Evolutionary conservation across 768 basidiomycete genomes (phyloP), one percentile per base, ranked within the genome.

Genomic region (Russula sp.): DNA sequence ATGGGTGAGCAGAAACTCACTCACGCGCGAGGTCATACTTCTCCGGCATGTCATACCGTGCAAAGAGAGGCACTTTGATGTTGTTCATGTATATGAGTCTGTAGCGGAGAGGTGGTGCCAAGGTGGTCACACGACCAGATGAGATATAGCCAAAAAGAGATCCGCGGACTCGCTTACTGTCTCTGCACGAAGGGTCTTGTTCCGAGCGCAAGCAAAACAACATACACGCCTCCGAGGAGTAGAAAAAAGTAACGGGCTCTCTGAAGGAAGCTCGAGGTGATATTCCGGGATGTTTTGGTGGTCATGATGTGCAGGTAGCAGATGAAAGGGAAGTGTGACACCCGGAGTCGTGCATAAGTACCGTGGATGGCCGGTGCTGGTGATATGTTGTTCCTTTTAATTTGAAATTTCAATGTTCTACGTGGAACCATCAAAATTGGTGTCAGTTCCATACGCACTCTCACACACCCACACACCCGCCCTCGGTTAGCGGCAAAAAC

Each of bases 21-120:
- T 67, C 71, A 93, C 90, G 91, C 34, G 93, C 85, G 58, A 96
- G 76, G 1, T 90, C 89, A 70, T 91, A 91, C 65, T 73, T 79
- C 70, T 91, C 90, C 1, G 94, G 94, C 7, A 74, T 67, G 58
- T 83, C 77, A 66, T 81, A 93, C 35, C 84, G 76, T 0, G 85
- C 81, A 61, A 78, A 80, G 58, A 81, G 75, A 6, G 93, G 92
- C 25, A 85, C 65, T 60, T 74, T 81, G 49, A 93, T 50, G 14
- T 79, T 78, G 68, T 97, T 85, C 65, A 91, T 73, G 71, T 86
- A 96, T 45, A 86, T 56, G 8, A 77, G 60, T 47, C 84, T 83
- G 7, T n/a, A 16, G n/a, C 16, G 16, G 34, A 51, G 6, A 45
- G 20, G 14, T 2, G 10, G 29, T 1, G 18, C 1, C 9, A 32